These are phyloP conservation scores for Rhizopogon rudus DNA, from an alignment of 768 basidiomycete genomes.

Conservation along the genomic window DNA sequence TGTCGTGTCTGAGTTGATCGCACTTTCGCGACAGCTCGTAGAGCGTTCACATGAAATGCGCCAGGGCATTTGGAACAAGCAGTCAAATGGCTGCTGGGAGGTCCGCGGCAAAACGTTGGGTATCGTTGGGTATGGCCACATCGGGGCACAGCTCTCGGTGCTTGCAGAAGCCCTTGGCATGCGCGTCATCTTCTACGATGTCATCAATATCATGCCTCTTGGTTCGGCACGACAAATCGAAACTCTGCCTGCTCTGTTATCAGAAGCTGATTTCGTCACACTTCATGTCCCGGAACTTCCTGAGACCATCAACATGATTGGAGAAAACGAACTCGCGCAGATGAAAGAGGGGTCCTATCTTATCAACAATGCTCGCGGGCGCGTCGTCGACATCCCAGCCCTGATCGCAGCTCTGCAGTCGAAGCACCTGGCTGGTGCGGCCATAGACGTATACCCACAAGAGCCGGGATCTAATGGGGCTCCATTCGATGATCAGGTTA, in stretches of 20 bases:
- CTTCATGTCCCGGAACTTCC: constrained; percentile 96
- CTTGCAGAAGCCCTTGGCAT: constrained; percentile 96
- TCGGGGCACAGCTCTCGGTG: constrained; percentile 94
- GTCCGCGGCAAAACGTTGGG: constrained; percentile 96
- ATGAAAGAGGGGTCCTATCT: constrained; percentile 97
- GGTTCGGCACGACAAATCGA: constrained; percentile 92
- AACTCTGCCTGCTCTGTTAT: constrained; percentile 65
- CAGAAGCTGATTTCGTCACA: constrained; percentile 87
- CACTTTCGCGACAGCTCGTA: constrained; percentile 89
- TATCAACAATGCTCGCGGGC: constrained; percentile 96
- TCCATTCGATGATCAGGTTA: constrained; percentile 84
- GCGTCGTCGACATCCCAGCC: constrained; percentile 92
- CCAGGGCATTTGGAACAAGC: constrained; percentile 95
- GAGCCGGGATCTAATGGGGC: constrained; percentile 93
- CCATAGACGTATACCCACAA: constrained; percentile 91
- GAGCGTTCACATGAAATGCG: constrained; percentile 87
- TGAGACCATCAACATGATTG: constrained; percentile 95
- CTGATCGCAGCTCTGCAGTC: constrained; percentile 76
- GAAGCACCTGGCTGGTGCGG: constrained; percentile 83
- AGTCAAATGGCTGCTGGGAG: constrained; percentile 98
- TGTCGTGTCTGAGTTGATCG: constrained; percentile 90
- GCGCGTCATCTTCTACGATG: constrained; percentile 92
- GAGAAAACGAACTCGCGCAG: constrained; percentile 62
- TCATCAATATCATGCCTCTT: constrained; percentile 95
- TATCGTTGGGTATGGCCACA: constrained; percentile 98